Conservation (phyloP, 495 filamentous ascomycete genomes). For the Oleoguttula mirabilis region DNA sequence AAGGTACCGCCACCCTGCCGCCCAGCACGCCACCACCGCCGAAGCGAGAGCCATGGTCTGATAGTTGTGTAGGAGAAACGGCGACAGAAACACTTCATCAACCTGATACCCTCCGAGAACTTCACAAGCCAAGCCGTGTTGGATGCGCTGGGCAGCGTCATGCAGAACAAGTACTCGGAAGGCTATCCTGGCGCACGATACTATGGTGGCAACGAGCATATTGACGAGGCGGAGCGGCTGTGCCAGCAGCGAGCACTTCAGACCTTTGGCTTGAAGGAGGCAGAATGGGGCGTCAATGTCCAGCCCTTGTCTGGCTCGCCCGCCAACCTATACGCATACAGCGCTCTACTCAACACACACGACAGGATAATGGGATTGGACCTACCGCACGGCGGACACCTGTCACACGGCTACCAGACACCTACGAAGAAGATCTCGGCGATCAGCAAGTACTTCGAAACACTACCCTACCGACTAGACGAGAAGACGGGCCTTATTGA, state of each 20-base stretch:
- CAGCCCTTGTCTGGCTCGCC: slow-evolving; percentile 91
- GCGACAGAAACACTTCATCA: slow-evolving; percentile 94
- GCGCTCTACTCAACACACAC: slow-evolving; percentile 79
- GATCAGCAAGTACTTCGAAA: slow-evolving; percentile 98
- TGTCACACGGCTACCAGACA: slow-evolving; percentile 96
- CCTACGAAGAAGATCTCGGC: slow-evolving; percentile 97
- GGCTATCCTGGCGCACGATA: slow-evolving; percentile 95
- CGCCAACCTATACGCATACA: slow-evolving; percentile 92
- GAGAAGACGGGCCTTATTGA: slow-evolving; percentile 93
- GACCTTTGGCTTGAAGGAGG: slow-evolving; percentile 66
- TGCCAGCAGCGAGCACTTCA: slow-evolving; percentile 84
- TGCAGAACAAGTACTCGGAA: slow-evolving; percentile 99
- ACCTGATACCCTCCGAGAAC: slow-evolving; percentile 97
- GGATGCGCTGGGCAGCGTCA: slow-evolving; percentile 91
- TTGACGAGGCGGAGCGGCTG: slow-evolving; percentile 77
- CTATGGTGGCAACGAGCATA: slow-evolving; percentile 93
- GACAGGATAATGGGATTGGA: slow-evolving; percentile 96
- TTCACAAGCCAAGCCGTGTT: slow-evolving; percentile 96
- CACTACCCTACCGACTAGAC: slow-evolving; percentile 83
- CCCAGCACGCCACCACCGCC: background rate
- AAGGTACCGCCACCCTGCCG: slow-evolving; percentile 49
- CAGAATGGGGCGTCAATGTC: slow-evolving; percentile 97
- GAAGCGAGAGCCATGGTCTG: background rate
- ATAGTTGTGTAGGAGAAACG: slow-evolving; percentile 61
- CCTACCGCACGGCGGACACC: slow-evolving; percentile 88